Evolutionary conservation across 2,329 filamentous ascomycete genomes (phyloP), one percentile per base, ranked within the genome.

Genomic region (Claviceps quebecensis): DNA sequence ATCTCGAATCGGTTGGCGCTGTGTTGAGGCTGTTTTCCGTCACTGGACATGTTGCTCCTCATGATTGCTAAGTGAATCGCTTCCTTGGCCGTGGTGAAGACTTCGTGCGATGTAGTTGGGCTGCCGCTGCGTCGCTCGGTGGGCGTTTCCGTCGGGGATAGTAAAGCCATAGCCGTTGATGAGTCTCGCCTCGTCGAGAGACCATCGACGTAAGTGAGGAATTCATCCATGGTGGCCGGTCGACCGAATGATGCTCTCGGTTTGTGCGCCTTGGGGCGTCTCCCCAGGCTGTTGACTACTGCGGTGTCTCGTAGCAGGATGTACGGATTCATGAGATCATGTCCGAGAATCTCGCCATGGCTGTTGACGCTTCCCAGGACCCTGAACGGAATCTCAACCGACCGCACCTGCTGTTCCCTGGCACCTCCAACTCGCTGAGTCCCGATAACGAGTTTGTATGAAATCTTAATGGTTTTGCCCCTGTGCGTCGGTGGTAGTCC

Each of bases 1-100:
- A 98, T 97, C 63, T 95, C 90, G 64, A 97, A 98, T 40, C 89
- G 83, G 61, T 95, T 96, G n/a, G 84, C 80, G 62, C 86, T 90
- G 59, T 88, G 29, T 34, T 34, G 29, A 34, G 29, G 29, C 9
- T 34, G 84, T 38, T 83, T 81, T n/a, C 80, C 77, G 45, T 80
- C 75, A 2, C 73, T 73, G 0, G 80, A 76, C 57, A 83, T 70
- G 58, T 88, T 88, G 62, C 87, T 89, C 56, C 87, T 83, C 50
- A 96, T 74, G 53, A 97, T 95, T 13, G 93, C 86, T 54, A 95
- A 76, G 62, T 96, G 87, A 60, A 98, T 95, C 19, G 87, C 83
- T 60, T 96, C 89, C 62, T 88, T 91, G 55, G 78, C 84, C 2
- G 79, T 81, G 3, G 76, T 68, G 1, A 75, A 70, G 39, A 82